Conservation (phyloP, 2,329 filamentous ascomycete genomes). For the Dactylellina parvicollis region DNA sequence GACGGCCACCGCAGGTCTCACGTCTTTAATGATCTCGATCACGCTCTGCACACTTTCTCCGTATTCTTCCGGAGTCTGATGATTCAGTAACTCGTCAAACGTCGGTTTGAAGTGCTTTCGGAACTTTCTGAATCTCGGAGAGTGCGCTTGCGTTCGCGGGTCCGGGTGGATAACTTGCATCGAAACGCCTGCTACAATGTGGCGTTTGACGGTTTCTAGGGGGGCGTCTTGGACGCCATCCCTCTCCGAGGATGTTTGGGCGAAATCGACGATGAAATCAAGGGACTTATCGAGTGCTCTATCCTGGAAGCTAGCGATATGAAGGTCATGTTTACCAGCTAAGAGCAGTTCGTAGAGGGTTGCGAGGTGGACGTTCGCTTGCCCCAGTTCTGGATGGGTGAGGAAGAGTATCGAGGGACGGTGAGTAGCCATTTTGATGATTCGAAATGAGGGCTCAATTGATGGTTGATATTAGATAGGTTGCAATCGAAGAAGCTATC, state of each 20-base stretch:
- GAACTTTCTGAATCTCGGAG: conserved; percentile 35
- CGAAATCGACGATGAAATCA: conserved; percentile 47
- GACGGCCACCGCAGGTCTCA: conserved; percentile 38
- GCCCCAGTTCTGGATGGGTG: conserved; percentile 55
- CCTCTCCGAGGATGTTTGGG: conserved; percentile 7
- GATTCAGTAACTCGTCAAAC: conserved; percentile 35
- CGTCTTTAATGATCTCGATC: conserved; percentile 50
- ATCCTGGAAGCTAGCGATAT: conserved; percentile 53
- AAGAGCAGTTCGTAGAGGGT: conserved; percentile 50
- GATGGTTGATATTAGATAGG: background rate
- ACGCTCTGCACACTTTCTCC: conserved; percentile 45
- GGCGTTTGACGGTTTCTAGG: conserved; percentile 38
- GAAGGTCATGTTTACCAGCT: conserved; percentile 40
- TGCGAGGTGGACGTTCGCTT: conserved; percentile 54
- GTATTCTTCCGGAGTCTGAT: conserved; percentile 43
- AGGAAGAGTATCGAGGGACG: conserved; percentile 52
- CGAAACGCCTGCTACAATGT: conserved; percentile 32
- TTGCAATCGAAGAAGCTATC: background rate
- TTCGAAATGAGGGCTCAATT: background rate
- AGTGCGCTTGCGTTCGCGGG: conserved; percentile 46
- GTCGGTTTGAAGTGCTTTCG: conserved; percentile 52
- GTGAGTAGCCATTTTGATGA: conserved; percentile 15
- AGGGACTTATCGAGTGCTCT: conserved; percentile 40
- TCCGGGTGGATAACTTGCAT: conserved; percentile 52
- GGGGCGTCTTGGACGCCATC: background rate